Conservation (phyloP, 2,329 filamentous ascomycete species). For the Raffaelea deltoideospora region DNA sequence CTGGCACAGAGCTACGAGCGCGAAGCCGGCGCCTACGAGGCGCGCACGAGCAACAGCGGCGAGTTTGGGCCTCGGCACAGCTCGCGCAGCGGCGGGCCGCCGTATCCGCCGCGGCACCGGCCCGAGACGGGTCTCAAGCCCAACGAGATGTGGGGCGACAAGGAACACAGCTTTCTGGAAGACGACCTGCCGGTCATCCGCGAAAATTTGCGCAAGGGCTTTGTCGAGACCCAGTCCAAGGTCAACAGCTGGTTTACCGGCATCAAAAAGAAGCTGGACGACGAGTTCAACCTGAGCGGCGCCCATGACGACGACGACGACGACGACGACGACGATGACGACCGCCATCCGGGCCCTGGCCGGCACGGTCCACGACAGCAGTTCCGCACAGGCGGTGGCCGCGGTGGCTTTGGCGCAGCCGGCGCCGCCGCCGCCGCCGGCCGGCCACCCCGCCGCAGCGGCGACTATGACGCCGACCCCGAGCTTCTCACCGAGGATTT, state of each 20-base stretch:
- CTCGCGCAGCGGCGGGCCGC: constrained; percentile 8
- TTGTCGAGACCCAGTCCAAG: constrained; percentile 81
- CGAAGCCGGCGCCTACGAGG: constrained; percentile 37
- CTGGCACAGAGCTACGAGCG: constrained; percentile 81
- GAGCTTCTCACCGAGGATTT: constrained; percentile 86
- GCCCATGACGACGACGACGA: constrained; percentile 27
- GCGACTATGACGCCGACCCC: constrained; percentile 92
- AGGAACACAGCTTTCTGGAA: constrained; percentile 83
- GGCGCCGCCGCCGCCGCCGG: constrained; percentile 34
- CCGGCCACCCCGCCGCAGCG: constrained; percentile 48
- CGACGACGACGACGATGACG: constrained; percentile 1
- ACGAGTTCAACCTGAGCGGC: constrained; percentile 63
- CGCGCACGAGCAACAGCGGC: constrained; percentile 32
- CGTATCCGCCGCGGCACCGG: constrained; percentile 19
- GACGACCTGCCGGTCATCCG: constrained; percentile 89
- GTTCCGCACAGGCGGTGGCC: constrained; percentile 9
- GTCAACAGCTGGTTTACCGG: constrained; percentile 88
- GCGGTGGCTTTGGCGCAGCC: constrained; percentile 30
- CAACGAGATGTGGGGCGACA: constrained; percentile 46
- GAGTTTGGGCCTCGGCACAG: constrained; percentile 4
- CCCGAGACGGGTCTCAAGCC: constrained; percentile 37
- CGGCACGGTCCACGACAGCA: constrained; percentile 2
- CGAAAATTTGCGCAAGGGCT: constrained; percentile 87
- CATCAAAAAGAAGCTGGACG: constrained; percentile 86
- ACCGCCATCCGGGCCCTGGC: constrained; percentile 5